These are phyloP conservation scores for Breynia disticha DNA, from an alignment of 441 rosid genomes.

Conservation along the genomic window DNA sequence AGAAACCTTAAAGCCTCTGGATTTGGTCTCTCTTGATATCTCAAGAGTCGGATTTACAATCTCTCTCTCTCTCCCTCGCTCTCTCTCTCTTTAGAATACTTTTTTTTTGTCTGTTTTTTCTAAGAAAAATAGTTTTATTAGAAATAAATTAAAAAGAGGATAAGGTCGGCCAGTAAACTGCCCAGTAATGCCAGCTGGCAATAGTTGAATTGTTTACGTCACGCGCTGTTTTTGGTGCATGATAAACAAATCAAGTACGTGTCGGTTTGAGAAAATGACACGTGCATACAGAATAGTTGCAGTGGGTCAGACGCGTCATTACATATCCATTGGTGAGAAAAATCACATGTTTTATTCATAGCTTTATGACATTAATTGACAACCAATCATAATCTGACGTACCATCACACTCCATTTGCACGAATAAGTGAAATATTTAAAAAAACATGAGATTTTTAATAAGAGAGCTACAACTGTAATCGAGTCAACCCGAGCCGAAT, in stretches of 20 bases:
- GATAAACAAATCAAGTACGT: conserved; percentile 9
- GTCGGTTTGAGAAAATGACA: neutral
- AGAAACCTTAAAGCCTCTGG: too few species aligned
- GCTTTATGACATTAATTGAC: conserved; percentile 2
- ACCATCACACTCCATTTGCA: neutral
- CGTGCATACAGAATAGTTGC: conserved; percentile 13
- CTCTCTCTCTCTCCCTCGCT: conserved; percentile 2
- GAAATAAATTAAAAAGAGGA: conserved; percentile 34
- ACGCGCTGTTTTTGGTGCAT: conserved; percentile 31
- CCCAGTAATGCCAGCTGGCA: conserved; percentile 60
- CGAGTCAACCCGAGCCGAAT: too few species aligned
- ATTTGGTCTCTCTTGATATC: conserved; percentile 20
- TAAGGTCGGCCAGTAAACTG: conserved; percentile 55
- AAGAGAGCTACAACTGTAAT: too few species aligned
- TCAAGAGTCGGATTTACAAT: conserved; percentile 19
- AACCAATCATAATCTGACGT: neutral
- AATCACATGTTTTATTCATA: neutral
- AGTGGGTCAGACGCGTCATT: neutral
- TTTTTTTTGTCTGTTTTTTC: neutral
- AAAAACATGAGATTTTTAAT: too few species aligned
- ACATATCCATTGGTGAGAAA: neutral
- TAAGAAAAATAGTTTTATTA: neutral
- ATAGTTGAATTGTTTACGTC: conserved; percentile 14
- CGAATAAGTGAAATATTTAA: too few species aligned
- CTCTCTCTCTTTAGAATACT: neutral